These are phyloP conservation scores for Tricholoma sp. DNA, from an alignment of 768 basidiomycete species.

Conservation along the genomic window DNA sequence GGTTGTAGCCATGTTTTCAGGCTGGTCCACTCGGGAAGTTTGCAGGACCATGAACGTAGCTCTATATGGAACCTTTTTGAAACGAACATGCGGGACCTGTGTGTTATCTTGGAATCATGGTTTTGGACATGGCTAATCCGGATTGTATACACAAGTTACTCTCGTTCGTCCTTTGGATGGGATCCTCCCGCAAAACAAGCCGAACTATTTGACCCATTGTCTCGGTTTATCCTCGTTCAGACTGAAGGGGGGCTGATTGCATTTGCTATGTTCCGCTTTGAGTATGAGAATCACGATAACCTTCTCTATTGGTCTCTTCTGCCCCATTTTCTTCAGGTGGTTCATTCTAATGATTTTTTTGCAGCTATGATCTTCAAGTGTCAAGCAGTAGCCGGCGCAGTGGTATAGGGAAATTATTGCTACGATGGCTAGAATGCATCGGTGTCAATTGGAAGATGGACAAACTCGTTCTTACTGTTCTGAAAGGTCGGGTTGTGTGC, in stretches of 20 bases:
- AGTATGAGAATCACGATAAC: slow-evolving; percentile 53
- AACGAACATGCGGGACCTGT: slow-evolving; percentile 53
- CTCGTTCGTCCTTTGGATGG: slow-evolving; percentile 62
- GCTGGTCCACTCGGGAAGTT: slow-evolving; percentile 20
- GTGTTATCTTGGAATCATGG: slow-evolving; percentile 10
- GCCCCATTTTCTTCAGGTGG: not conserved
- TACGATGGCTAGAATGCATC: slow-evolving; percentile 45
- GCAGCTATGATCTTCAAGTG: slow-evolving; percentile 79
- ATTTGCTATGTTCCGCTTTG: slow-evolving; percentile 69
- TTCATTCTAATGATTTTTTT: not conserved
- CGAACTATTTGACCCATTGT: slow-evolving; percentile 56
- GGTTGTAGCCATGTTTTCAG: not conserved
- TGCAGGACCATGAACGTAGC: slow-evolving; percentile 30
- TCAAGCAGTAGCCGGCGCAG: slow-evolving; percentile 32
- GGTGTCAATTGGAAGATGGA: slow-evolving; percentile 52
- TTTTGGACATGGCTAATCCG: not conserved
- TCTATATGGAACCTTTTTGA: slow-evolving; percentile 52
- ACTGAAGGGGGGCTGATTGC: slow-evolving; percentile 24
- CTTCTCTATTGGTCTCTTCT: slow-evolving; percentile 64
- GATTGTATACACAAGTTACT: slow-evolving; percentile 34
- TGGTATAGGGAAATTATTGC: slow-evolving; percentile 57
- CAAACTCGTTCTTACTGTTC: slow-evolving; percentile 71
- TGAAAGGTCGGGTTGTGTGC: slow-evolving; percentile 50
- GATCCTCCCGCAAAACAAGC: slow-evolving; percentile 46
- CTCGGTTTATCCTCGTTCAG: slow-evolving; percentile 55